Percentiles rank a stretch among this genome's conserved stretches.
phyloP scores from a whole-genome alignment of 2,329 filamentous ascomycete genomes.

The Ophiostoma perfectum region DNA sequence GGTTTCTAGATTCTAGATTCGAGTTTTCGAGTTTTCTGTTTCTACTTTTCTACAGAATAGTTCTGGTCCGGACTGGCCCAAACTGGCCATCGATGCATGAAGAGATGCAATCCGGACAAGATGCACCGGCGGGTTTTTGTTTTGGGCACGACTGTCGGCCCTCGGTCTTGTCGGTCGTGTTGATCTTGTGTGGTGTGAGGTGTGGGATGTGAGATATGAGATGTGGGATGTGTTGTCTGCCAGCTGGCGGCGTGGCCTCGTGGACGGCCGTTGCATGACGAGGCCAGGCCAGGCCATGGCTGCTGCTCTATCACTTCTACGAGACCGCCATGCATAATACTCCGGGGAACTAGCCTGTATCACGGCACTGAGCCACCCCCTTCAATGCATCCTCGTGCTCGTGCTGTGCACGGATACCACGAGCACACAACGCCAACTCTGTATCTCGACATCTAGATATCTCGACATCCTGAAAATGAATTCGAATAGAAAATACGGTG shows the following conservation, averaged over 20 bases:
- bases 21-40: too few species aligned
- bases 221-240: not conserved
- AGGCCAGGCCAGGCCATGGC: not conserved
- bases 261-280: too few species aligned
- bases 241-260: not conserved
- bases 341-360: not conserved
- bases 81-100: too few species aligned
- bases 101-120: too few species aligned
- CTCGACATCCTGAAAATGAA: not conserved
- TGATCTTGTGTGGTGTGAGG: not conserved
- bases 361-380: slow-evolving; percentile 20
- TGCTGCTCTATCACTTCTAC: not conserved
- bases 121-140: not conserved
- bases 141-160: not conserved
- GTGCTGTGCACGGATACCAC: not conserved
- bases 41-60: too few species aligned
- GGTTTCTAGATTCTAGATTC: not conserved
- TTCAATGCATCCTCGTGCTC: slow-evolving; percentile 19
- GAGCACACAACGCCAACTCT: not conserved
- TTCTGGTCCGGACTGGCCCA: too few species aligned
- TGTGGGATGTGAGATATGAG: not conserved
- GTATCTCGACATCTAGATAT: not conserved
- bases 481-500: slow-evolving; percentile 1
- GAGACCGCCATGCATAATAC: slow-evolving; percentile 1
- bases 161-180: not conserved